Evolutionary conservation across 2,329 filamentous ascomycete genomes (phyloP).

Genomic region (Diplodia mutila): DNA sequence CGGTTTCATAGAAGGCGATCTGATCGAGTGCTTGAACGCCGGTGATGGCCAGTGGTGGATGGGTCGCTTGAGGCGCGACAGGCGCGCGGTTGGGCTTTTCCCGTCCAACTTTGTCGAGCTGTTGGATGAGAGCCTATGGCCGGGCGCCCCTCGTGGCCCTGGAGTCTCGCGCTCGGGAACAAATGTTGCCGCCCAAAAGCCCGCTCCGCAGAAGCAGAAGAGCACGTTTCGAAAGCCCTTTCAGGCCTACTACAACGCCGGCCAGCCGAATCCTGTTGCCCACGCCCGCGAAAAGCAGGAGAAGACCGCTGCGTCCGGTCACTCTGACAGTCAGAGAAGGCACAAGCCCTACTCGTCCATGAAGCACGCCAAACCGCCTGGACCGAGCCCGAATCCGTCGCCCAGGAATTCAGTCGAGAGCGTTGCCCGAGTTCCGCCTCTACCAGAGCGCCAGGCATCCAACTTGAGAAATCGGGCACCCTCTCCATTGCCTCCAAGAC

Average conservation of each 20-base stretch:
- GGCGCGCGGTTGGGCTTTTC: slow-evolving; percentile 87
- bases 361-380: slow-evolving; percentile 46
- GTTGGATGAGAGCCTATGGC: slow-evolving; percentile 81
- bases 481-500: slow-evolving; percentile 30
- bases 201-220: slow-evolving; percentile 52
- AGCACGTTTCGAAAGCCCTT: slow-evolving; percentile 67
- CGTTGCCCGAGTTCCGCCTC: slow-evolving; percentile 11
- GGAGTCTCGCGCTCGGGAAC: slow-evolving; percentile 45
- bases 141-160: slow-evolving; percentile 64
- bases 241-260: slow-evolving; percentile 60
- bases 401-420: slow-evolving; percentile 21
- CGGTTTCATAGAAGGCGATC: slow-evolving; percentile 94
- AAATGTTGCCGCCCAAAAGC: slow-evolving; percentile 55
- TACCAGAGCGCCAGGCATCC: slow-evolving; percentile 13
- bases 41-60: slow-evolving; percentile 99
- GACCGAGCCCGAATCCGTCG: slow-evolving; percentile 38
- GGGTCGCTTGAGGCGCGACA: slow-evolving; percentile 85
- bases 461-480: slow-evolving; percentile 14
- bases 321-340: slow-evolving; percentile 39
- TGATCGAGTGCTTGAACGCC: slow-evolving; percentile 97
- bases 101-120: slow-evolving; percentile 97
- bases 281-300: slow-evolving; percentile 41
- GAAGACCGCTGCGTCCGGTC: slow-evolving; percentile 33
- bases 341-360: slow-evolving; percentile 56
- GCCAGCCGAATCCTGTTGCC: slow-evolving; percentile 47